phyloP scores from a whole-genome alignment of 345 rosid genomes.

The Clausena lansium region DNA sequence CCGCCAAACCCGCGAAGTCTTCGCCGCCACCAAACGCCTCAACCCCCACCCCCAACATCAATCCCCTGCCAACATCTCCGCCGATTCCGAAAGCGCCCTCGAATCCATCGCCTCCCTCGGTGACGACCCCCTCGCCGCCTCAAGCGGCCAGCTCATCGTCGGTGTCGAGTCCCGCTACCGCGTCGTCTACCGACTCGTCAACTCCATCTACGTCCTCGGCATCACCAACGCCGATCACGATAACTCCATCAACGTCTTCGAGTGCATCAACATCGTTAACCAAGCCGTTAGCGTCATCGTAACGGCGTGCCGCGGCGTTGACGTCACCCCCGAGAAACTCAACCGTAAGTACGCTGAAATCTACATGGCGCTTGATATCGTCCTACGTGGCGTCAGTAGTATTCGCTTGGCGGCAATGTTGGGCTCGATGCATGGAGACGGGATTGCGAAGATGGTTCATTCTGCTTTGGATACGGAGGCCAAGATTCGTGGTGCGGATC shows the following conservation, averaged over 20 bases:
- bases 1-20: conserved; percentile 84
- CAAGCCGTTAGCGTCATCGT: conserved; percentile 96
- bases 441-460: conserved; percentile 97
- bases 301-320: conserved; percentile 98
- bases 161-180: conserved; percentile 97
- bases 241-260: conserved; percentile 83
- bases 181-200: conserved; percentile 89
- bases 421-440: conserved; percentile 91
- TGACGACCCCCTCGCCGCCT: conserved; percentile 94
- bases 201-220: conserved; percentile 89
- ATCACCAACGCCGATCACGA: conserved; percentile 86
- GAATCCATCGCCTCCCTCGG: conserved; percentile 68
- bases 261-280: conserved; percentile 92
- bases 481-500: conserved; percentile 93
- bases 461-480: conserved; percentile 85
- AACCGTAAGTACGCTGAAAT: conserved; percentile 88
- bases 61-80: conserved; percentile 22
- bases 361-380: conserved; percentile 97
- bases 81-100: conserved; percentile 28
- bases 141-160: conserved; percentile 93
- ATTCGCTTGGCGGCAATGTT: conserved; percentile 95
- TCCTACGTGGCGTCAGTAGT: conserved; percentile 83
- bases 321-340: conserved; percentile 96
- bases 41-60: conserved; percentile 14
- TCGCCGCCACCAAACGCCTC: conserved; percentile 51